Base-by-base conservation (phyloP, 2,329 filamentous ascomycete species). In the Colletotrichum lentis region DNA sequence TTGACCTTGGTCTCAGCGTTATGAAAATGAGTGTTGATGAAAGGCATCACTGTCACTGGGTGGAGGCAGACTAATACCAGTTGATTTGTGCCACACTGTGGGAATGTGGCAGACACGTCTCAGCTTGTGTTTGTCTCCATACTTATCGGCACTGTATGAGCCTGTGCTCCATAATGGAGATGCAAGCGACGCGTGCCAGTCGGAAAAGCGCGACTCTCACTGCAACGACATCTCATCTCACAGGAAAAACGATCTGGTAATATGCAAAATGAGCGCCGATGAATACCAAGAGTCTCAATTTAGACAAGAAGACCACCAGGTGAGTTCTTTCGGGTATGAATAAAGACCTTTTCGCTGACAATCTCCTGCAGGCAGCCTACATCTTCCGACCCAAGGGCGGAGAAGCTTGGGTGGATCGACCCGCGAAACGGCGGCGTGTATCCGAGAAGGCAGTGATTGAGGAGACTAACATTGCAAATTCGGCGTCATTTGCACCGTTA, bases 401-500 rank as follows among this genome's bases (percentile, higher is more conserved):
- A 59, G 71, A 75, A 50, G 72, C 72, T 56, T 71, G 66, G 18
- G 64, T 74, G 43, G 75, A 77, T 50, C 74, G 85, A 46, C 84
- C 87, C 35, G 74, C 83, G 43, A 91, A 91, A 75, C 82, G 85
- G 65, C 83, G 88, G 62, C 88, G 84, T 74, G 79, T 87, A 8
- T 81, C 81, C 0, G 83, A 80, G 62, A 80, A 80, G 60, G 69
- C 74, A 27, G 52, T 62, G 7, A 65, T 11, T 39, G 64, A 53
- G 68, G 58, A 67, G 37, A n/a, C 57, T 46, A 47, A 69, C 46
- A 59, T 60, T 14, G 52, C 72, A 24, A 52, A 52, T 7, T 7
- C 61, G 5, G 73, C 78, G 1, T 69, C 73, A 2, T 90, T 88
- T 67, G 80, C 83, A 22, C 79, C 83, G 8, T 79, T 91, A 20